A percentile compares a stretch with the other conserved stretches of the same genome.
Conservation (phyloP, 164 flowering plant species). For the Magnolia kwangsiensis region DNA sequence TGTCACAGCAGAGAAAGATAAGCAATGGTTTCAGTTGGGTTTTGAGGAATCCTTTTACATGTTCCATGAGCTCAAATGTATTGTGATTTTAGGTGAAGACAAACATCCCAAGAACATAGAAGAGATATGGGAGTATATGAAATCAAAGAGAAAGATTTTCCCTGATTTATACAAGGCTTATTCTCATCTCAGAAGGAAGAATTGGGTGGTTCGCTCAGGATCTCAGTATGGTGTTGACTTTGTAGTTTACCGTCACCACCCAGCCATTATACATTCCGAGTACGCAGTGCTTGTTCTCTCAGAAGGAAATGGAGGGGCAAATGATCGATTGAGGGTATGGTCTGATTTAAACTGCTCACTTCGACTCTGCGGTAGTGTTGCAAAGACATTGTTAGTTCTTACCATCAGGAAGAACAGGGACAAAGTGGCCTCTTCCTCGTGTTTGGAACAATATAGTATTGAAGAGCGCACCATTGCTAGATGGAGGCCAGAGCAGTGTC, state of each 20-base stretch:
- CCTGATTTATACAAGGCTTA: conserved; percentile 60
- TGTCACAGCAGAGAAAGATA: conserved; percentile 42
- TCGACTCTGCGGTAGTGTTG: conserved; percentile 70
- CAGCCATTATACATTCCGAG: conserved; percentile 71
- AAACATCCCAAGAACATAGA: conserved; percentile 12
- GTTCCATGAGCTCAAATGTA: conserved; percentile 42
- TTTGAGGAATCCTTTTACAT: conserved; percentile 68
- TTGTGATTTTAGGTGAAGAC: conserved; percentile 29
- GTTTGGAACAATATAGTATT: conserved; percentile 42
- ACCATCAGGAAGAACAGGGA: conserved; percentile 27
- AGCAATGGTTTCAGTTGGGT: conserved; percentile 58
- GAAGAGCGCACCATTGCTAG: conserved; percentile 53
- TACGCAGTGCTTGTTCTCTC: conserved; percentile 58
- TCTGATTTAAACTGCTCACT: conserved; percentile 59
- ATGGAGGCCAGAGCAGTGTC: conserved; percentile 67
- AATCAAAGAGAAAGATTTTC: conserved; percentile 32
- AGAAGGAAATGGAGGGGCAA: conserved; percentile 29
- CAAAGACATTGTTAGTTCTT: conserved; percentile 63
- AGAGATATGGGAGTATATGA: conserved; percentile 60
- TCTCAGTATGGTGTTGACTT: conserved; percentile 74
- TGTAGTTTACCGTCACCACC: conserved; percentile 76
- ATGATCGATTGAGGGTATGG: conserved; percentile 54
- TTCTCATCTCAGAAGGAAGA: conserved; percentile 61
- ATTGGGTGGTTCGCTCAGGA: conserved; percentile 83
- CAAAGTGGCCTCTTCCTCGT: conserved; percentile 23